Percentiles rank a stretch among this genome's conserved stretches.
Conservation (phyloP, 1,139 yeast species). For the Ogataea hybrid region DNA sequence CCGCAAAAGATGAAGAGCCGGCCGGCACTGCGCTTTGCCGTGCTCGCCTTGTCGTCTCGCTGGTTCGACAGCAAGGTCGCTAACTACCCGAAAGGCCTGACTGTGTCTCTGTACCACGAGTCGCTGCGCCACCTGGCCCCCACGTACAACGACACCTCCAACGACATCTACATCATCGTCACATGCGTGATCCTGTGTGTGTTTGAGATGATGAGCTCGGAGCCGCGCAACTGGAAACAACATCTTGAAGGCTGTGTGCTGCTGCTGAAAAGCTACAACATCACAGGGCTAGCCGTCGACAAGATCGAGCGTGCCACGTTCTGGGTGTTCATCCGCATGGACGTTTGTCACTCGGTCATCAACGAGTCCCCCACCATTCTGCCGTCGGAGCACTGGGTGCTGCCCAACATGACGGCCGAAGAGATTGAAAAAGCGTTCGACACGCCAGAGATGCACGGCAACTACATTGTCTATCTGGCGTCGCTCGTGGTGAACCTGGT, state of each 20-base stretch:
- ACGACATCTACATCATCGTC: conserved; percentile 16
- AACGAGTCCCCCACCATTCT: conserved; percentile 37
- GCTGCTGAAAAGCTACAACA: conserved; percentile 31
- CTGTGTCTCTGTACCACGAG: conserved; percentile 18
- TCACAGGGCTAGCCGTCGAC: conserved; percentile 35
- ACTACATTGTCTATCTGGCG: conserved; percentile 21
- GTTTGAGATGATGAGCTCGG: conserved; percentile 27
- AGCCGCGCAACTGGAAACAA: conserved; percentile 26
- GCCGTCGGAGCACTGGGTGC: conserved; percentile 34
- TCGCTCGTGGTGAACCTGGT: conserved; percentile 19
- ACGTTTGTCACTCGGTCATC: conserved; percentile 36
- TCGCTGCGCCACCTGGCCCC: conserved; percentile 18
- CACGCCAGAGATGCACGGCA: conserved; percentile 20
- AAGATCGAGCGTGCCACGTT: conserved; percentile 35
- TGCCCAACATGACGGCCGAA: conserved; percentile 5
- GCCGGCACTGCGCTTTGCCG: conserved; percentile 21
- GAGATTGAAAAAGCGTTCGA: conserved; percentile 14
- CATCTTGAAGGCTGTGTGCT: conserved; percentile 26
- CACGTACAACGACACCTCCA: conserved; percentile 13
- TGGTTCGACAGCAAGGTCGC: conserved; percentile 17
- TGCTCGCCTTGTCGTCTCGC: conserved; percentile 23
- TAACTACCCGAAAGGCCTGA: conserved; percentile 17
- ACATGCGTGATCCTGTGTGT: conserved; percentile 24
- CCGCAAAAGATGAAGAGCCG: conserved; percentile 18
- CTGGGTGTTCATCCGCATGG: conserved; percentile 41